Evolutionary conservation across 345 rosid genomes (phyloP), one percentile per base, ranked within the genome.

Genomic region (Geranium brycei): DNA sequence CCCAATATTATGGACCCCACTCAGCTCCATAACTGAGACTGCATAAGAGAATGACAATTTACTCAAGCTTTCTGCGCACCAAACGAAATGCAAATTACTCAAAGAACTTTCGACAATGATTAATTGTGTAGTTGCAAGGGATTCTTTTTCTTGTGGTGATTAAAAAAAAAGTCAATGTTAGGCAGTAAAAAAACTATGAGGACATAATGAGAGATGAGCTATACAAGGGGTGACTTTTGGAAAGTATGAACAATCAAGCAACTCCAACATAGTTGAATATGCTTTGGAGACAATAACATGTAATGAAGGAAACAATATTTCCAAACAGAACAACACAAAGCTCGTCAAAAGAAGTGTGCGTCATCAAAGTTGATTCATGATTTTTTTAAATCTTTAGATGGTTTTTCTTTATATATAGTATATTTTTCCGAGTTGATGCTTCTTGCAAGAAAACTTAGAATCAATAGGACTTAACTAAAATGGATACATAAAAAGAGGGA

Each of bases 401-500:
- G 40, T 57, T 69, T 67, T 61, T 64, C 60, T 69, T 23, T 23
- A 23, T 61, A 69, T 58, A 62, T 31, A 55, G 73, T 70, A 57
- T 62, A 18, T 47, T 4, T 19, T 19, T 47, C 38, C 69, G 18
- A 30, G 60, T 32, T 31, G 55, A 64, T 38, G 59, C 58, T 38
- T 31, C 32, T 69, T 51, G 17, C 51, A 51, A 59, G 59, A 64
- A 69, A 61, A 17, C 61, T 59, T 19, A 19, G 4, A 4, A 17
- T 19, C 16, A 17, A 58, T 11, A 11, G 5, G 31, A 31, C 31
- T 59, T 78, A 60, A 67, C 74, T 56, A 23, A 23, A 23, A 23
- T 2, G 28, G 28, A 64, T 17, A 63, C 79, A 69, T 81, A 61
- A 81, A 83, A 83, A 83, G 87, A n/a, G 58, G 69, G 81, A 67